Conservation (phyloP, 108 stramenopile genomes). For the Nitzschia inconspicua region DNA sequence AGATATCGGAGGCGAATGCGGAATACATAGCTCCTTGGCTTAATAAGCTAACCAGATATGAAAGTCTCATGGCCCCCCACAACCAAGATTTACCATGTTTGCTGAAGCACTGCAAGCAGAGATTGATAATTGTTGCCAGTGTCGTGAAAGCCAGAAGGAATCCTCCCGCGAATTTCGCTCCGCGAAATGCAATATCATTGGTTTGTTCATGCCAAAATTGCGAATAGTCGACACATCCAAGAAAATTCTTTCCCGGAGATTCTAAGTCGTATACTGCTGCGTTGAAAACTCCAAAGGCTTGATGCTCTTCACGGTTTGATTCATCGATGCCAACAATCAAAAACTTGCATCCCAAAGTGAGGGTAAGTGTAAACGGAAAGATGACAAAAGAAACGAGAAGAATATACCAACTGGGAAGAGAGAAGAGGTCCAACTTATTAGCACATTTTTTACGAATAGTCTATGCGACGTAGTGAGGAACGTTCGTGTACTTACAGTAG, state of each 20-base stretch:
- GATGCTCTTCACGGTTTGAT: neutral
- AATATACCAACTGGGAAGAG: slow-evolving; percentile 30
- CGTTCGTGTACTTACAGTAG: slow-evolving; percentile 27
- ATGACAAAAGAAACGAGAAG: slow-evolving; percentile 24
- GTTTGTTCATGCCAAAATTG: neutral
- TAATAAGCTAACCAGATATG: slow-evolving; percentile 2
- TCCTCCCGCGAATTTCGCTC: slow-evolving; percentile 1
- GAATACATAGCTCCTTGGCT: slow-evolving; percentile 16
- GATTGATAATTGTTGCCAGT: slow-evolving; percentile 18
- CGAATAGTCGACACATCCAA: slow-evolving; percentile 31
- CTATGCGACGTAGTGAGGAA: neutral
- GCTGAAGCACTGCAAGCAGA: slow-evolving; percentile 27
- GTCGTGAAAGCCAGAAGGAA: slow-evolving; percentile 15
- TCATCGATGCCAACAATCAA: neutral
- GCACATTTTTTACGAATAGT: neutral
- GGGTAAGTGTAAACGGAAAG: slow-evolving; percentile 15
- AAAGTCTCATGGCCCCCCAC: slow-evolving; percentile 24
- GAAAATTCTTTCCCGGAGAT: neutral
- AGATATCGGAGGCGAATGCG: slow-evolving; percentile 5
- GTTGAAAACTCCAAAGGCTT: slow-evolving; percentile 20
- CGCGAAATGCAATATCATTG: slow-evolving; percentile 15
- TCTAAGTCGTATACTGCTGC: slow-evolving; percentile 17
- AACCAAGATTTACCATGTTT: slow-evolving; percentile 28
- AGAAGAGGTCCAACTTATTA: neutral
- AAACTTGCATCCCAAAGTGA: slow-evolving; percentile 20